Evolutionary conservation across 2,329 filamentous ascomycete genomes (phyloP).

Genomic region (Trichoderma polysporum): DNA sequence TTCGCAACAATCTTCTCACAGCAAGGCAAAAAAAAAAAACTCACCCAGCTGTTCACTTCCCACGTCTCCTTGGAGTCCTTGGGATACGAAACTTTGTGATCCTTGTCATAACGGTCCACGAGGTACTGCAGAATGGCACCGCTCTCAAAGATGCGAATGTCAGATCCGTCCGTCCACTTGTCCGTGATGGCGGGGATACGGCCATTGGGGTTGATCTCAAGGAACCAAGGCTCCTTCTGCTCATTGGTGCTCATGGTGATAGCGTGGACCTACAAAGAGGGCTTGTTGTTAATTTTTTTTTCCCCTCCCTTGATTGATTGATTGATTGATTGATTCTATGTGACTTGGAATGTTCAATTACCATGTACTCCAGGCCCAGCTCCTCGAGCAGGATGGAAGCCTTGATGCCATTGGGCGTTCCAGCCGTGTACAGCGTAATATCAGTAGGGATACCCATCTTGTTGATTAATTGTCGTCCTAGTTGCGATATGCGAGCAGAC

Average conservation of each 20-base stretch:
- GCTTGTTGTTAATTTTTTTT: not conserved
- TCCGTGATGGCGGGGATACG: conserved; percentile 87
- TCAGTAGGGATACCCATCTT: conserved; percentile 47
- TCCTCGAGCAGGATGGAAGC: conserved; percentile 85
- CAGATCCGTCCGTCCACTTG: conserved; percentile 68
- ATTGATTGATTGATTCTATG: too few species aligned
- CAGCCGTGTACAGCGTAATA: conserved; percentile 78
- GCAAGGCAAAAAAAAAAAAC: conserved; percentile 22
- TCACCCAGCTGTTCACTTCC: conserved; percentile 75
- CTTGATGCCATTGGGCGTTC: conserved; percentile 90
- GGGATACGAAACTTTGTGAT: conserved; percentile 81
- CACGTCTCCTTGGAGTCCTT: conserved; percentile 70
- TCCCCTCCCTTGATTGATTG: too few species aligned
- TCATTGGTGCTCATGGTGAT: conserved; percentile 72
- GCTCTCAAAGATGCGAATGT: conserved; percentile 77
- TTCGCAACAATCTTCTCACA: not conserved
- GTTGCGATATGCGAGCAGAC: conserved; percentile 23
- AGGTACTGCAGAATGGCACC: conserved; percentile 84
- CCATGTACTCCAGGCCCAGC: conserved; percentile 78
- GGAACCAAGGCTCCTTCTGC: conserved; percentile 86
- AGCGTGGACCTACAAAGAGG: conserved; percentile 45
- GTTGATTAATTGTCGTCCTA: conserved; percentile 29
- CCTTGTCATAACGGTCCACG: conserved; percentile 74
- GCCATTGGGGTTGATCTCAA: conserved; percentile 89
- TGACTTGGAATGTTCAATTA: too few species aligned